A percentile compares a stretch with the other conserved stretches of the same genome.
Conservation (phyloP, 1,139 yeast species). For the Hemisphaericaspora xylofermentans region DNA sequence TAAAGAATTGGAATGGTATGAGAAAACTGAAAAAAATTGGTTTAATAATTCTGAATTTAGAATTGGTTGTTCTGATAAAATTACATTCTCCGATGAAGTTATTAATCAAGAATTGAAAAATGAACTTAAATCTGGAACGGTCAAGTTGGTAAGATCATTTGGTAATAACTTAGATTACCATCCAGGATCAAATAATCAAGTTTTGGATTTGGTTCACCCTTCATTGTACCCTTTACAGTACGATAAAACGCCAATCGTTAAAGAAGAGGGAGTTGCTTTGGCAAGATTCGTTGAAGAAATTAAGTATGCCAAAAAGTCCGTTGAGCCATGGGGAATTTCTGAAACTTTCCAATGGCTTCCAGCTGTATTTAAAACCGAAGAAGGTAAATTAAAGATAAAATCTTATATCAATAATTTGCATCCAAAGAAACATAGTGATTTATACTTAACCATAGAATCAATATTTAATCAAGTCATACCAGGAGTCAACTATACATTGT, state of each 20-base stretch:
- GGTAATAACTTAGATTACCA: slow-evolving; percentile 32
- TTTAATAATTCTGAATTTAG: slow-evolving; percentile 6
- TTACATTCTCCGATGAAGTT: slow-evolving; percentile 17
- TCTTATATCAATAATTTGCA: slow-evolving; percentile 45
- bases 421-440: slow-evolving; percentile 22
- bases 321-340: slow-evolving; percentile 22
- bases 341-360: slow-evolving; percentile 36
- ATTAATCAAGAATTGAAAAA: slow-evolving; percentile 12
- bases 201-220: slow-evolving; percentile 45
- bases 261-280: slow-evolving; percentile 10
- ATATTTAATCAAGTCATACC: slow-evolving; percentile 31
- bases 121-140: slow-evolving; percentile 13
- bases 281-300: slow-evolving; percentile 15
- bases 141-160: slow-evolving; percentile 15
- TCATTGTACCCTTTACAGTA: slow-evolving; percentile 41
- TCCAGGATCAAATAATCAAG: slow-evolving; percentile 35
- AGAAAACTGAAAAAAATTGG: slow-evolving; percentile 14
- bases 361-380: slow-evolving; percentile 17
- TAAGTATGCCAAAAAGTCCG: slow-evolving; percentile 17
- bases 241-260: slow-evolving; percentile 28
- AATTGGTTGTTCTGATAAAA: slow-evolving; percentile 21
- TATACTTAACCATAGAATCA: slow-evolving; percentile 29
- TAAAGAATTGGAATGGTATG: slow-evolving; percentile 31
- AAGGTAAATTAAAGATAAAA: slow-evolving; percentile 18
- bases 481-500: slow-evolving; percentile 29